Evolutionary conservation across 768 basidiomycete genomes (phyloP).

Genomic region (Mycena sanguinolenta): DNA sequence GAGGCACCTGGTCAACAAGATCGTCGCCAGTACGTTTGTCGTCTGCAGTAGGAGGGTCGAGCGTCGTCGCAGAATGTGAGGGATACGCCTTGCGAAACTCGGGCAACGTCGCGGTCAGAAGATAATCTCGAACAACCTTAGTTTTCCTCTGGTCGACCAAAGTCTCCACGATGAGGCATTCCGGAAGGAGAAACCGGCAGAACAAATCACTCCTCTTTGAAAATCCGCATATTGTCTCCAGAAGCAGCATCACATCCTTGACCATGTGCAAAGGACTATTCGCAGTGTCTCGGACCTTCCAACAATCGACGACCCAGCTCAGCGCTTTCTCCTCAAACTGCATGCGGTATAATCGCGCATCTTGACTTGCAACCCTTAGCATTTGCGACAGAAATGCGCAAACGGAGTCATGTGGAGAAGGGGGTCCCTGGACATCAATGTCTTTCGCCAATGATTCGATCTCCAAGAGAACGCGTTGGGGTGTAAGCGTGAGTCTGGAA

Average conservation of each 20-base stretch:
- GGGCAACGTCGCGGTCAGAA: constrained; percentile 76
- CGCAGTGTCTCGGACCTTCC: constrained; percentile 60
- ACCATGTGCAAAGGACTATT: constrained; percentile 67
- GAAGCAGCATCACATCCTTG: constrained; percentile 71
- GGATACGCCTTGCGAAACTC: constrained; percentile 41
- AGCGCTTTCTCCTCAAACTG: constrained; percentile 90
- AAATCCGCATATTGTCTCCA: constrained; percentile 75
- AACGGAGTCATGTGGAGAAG: constrained; percentile 89
- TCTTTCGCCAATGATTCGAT: constrained; percentile 86
- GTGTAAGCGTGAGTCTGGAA: constrained; percentile 55
- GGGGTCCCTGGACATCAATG: constrained; percentile 91
- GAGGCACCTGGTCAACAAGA: constrained; percentile 53
- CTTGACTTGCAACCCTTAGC: constrained; percentile 80
- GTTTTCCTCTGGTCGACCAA: constrained; percentile 71
- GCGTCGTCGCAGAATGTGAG: neutral
- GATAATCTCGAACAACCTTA: constrained; percentile 74
- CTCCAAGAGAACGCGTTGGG: constrained; percentile 74
- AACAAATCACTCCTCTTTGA: constrained; percentile 59
- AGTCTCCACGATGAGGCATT: constrained; percentile 73
- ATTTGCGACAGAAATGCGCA: constrained; percentile 84
- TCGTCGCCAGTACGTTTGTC: constrained; percentile 15
- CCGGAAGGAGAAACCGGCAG: constrained; percentile 72
- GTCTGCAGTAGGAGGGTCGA: constrained; percentile 19
- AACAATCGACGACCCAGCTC: constrained; percentile 83
- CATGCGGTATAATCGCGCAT: constrained; percentile 87